A percentile compares a stretch with the other conserved stretches of the same genome.
These are phyloP conservation scores for Oenanthe sinensis DNA, from an alignment of 129 eudicot genomes.

Conservation along the genomic window DNA sequence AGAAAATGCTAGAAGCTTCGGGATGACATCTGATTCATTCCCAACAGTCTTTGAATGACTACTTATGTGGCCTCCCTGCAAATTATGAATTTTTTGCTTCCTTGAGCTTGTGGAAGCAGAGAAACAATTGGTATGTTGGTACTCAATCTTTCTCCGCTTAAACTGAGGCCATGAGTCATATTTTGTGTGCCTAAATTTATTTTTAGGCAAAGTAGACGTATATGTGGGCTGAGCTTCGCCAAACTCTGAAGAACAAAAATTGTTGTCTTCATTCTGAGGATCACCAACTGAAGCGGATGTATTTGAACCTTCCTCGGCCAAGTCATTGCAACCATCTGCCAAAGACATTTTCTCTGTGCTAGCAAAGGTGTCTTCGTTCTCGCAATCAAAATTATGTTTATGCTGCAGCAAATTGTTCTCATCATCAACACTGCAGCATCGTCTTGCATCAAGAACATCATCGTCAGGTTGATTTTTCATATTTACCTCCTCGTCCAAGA, in stretches of 20 bases:
- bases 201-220: slow-evolving; percentile 13
- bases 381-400: slow-evolving; percentile 9
- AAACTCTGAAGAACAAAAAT: slow-evolving; percentile 10
- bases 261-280: slow-evolving; percentile 7
- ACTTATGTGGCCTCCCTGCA: slow-evolving; percentile 16
- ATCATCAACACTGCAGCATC: slow-evolving; percentile 4
- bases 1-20: slow-evolving; percentile 12
- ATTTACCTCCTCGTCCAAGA: slow-evolving; percentile 20
- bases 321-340: neutral
- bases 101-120: slow-evolving; percentile 36
- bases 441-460: slow-evolving; percentile 5
- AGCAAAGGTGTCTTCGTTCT: neutral
- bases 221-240: slow-evolving; percentile 15
- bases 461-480: slow-evolving; percentile 5
- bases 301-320: slow-evolving; percentile 4
- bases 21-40: slow-evolving; percentile 14
- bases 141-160: slow-evolving; percentile 46
- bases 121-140: slow-evolving; percentile 23
- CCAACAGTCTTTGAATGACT: slow-evolving; percentile 17
- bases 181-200: slow-evolving; percentile 20
- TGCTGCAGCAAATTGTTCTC: neutral
- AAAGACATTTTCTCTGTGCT: neutral
- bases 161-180: slow-evolving; percentile 47
- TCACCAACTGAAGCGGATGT: slow-evolving; percentile 5
- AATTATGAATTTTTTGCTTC: slow-evolving; percentile 16